Evolutionary conservation across 2,329 filamentous ascomycete species (phyloP).

Genomic region (Teratosphaeria nubilosa): DNA sequence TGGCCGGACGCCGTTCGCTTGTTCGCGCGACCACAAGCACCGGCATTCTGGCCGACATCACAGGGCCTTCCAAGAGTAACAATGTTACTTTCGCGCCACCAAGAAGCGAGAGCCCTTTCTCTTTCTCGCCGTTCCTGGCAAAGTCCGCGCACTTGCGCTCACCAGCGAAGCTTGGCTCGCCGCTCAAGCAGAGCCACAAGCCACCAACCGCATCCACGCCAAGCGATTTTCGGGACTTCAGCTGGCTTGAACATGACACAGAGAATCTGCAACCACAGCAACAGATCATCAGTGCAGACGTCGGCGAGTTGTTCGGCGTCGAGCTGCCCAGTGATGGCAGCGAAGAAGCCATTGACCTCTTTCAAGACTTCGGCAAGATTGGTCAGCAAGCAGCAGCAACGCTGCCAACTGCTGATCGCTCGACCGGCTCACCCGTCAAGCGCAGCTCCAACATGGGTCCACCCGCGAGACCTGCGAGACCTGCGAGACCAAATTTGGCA

Average conservation of each 20-base stretch:
- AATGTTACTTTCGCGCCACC: slow-evolving; percentile 22
- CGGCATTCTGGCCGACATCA: slow-evolving; percentile 52
- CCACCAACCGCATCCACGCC: slow-evolving; percentile 8
- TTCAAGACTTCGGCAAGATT: slow-evolving; percentile 68
- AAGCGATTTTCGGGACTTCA: slow-evolving; percentile 6
- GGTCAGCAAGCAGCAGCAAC: slow-evolving; percentile 29
- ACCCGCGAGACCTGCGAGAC: slow-evolving; percentile 17
- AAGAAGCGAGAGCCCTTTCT: slow-evolving; percentile 17
- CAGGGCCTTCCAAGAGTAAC: slow-evolving; percentile 44
- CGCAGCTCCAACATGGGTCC: slow-evolving; percentile 17
- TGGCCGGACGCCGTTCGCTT: slow-evolving; percentile 48
- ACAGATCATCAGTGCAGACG: slow-evolving; percentile 26
- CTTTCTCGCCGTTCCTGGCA: slow-evolving; percentile 22
- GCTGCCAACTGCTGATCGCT: slow-evolving; percentile 11
- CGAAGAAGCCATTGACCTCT: slow-evolving; percentile 56
- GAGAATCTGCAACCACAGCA: slow-evolving; percentile 15
- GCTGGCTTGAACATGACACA: slow-evolving; percentile 19
- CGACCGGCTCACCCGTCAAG: slow-evolving; percentile 23
- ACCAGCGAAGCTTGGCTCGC: slow-evolving; percentile 22
- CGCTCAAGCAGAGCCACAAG: slow-evolving; percentile 22
- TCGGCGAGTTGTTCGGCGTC: slow-evolving; percentile 45
- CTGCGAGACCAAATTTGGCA: slow-evolving; percentile 9
- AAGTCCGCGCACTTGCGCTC: slow-evolving; percentile 14
- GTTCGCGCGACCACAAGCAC: slow-evolving; percentile 54
- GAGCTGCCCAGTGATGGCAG: slow-evolving; percentile 51